Base-by-base conservation (phyloP, 2,329 filamentous ascomycete genomes). In the Hypocreales sp. region DNA sequence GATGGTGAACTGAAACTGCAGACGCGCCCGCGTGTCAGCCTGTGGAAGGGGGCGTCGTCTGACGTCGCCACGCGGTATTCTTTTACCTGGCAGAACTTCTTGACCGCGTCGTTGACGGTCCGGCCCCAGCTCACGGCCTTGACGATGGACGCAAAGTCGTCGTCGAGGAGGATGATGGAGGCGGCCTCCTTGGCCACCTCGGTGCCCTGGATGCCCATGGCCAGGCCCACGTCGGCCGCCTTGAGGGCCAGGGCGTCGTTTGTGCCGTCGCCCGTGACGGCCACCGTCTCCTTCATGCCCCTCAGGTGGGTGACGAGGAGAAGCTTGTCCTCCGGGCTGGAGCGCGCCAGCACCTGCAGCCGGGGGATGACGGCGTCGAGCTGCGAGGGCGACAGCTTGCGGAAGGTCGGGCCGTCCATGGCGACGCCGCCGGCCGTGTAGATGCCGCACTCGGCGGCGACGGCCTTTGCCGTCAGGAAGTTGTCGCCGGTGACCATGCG, bases 321-420 rank as follows among this genome's bases (percentile, higher is more conserved):
- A 10, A 70, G 57, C 50, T 80, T 80, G 37, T 80, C 75, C 35
- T 79, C 72, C 0, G 75, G 75, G 23, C 71, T 77, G 0, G 74
- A 78, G 26, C 74, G 63, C 16, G 75, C 75, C 24, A 80, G 60
- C 12, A 80, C 72, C 38, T 75, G 73, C 2, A 80, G 59, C 24
- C 72, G 65, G 5, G 68, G 70, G 22, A 76, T 67, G 14, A 70
- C 51, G 2, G 56, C 53, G 27, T 66, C 47, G 45, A 52, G 41
- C 11, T 61, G 40, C 45, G 64, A 25, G 20, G 73, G 72, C 2
- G 40, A 43, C 4, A 58, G 50, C 61, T 67, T 50, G 54, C 72
- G 34, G 58, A 78, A 78, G 55, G 44, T 71, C 44, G 32, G 38
- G 0, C 54, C 55, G 11, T 58, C 51, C 51, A 77, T 73, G 35